Evolutionary conservation across 129 eudicot genomes (phyloP), one percentile per base, ranked within the genome.

Genomic region (Chrysanthemum makinoi): DNA sequence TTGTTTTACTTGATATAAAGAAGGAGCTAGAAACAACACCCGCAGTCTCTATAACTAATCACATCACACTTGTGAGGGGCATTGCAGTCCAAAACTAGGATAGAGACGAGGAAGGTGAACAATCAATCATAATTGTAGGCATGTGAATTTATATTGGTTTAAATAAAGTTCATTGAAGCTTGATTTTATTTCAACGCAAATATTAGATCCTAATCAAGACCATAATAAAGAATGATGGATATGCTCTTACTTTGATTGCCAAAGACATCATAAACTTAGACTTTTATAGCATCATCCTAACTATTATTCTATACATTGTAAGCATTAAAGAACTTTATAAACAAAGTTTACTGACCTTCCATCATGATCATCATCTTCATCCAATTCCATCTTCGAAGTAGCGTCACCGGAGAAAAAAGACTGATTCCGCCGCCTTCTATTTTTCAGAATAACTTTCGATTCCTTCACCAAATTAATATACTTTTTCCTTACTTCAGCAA

Each of bases 391-490:
- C 47, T 50, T 68, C 26, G 8, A 22, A 65, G 65, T 16, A 59
- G 39, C 66, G 6, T 55, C 79, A 39, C 15, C 58, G 0, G 8
- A 10, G 49, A 49, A 54, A 47, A 58, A 58, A 76, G 33, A 62
- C 6, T 50, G 59, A 62, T 75, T 76, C 30, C 43, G 76, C 51
- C 67, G 5, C 85, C 86, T 84, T 78, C 83, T 80, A n/a, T 79
- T 62, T 69, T 76, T 88, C 81, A 88, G 76, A 20, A 84, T 84
- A 60, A 49, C 65, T 17, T 57, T 65, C 0, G 97, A 91, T 62
- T 91, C 96, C 72, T 80, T 82, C 82, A 91, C 79, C 74, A 91
- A 75, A 53, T 68, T 54, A 14, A 91, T 80, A 48, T 88, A 91
- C 71, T 80, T 86, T 73, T 69, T 84, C 76, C 97, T 84, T 49